A percentile compares a stretch with the other conserved stretches of the same genome.
These are phyloP conservation scores for Solanum corneliomulleri DNA, from an alignment of 257 asterid genomes.

Conservation along the genomic window DNA sequence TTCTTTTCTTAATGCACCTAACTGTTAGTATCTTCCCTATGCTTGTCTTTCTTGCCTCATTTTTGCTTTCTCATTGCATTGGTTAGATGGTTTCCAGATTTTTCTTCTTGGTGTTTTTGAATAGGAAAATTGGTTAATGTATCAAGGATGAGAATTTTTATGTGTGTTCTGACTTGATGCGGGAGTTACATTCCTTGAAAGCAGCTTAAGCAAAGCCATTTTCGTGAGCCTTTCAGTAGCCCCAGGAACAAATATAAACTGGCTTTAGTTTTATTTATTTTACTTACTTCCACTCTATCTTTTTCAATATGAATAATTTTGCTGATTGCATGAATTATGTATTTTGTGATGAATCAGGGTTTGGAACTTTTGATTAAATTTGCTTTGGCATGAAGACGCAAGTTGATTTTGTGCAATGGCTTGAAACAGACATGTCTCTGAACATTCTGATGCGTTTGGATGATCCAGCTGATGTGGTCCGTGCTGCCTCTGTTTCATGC, in stretches of 20 bases:
- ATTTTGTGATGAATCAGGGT: background rate
- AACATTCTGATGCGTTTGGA: constrained; percentile 40
- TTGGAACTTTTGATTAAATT: background rate
- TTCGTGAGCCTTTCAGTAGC: background rate
- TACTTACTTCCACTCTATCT: background rate
- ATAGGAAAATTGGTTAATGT: background rate
- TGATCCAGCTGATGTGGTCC: constrained; percentile 64
- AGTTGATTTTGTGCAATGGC: constrained; percentile 39
- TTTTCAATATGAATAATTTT: background rate
- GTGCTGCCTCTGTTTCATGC: constrained; percentile 43
- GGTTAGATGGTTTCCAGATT: background rate
- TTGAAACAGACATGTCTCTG: constrained; percentile 32
- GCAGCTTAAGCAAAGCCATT: background rate
- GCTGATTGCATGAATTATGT: background rate
- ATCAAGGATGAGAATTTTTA: background rate
- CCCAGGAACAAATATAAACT: background rate
- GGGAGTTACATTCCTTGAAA: background rate
- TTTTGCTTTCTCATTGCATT: background rate
- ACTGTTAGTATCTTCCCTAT: background rate
- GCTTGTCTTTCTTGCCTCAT: background rate
- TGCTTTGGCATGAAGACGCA: constrained; percentile 9
- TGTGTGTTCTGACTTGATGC: background rate
- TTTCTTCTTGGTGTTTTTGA: background rate
- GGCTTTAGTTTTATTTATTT: background rate
- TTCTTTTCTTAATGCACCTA: background rate